phyloP scores from a whole-genome alignment of 2,329 filamentous ascomycete species.

The Epichloe brachyelytri region DNA sequence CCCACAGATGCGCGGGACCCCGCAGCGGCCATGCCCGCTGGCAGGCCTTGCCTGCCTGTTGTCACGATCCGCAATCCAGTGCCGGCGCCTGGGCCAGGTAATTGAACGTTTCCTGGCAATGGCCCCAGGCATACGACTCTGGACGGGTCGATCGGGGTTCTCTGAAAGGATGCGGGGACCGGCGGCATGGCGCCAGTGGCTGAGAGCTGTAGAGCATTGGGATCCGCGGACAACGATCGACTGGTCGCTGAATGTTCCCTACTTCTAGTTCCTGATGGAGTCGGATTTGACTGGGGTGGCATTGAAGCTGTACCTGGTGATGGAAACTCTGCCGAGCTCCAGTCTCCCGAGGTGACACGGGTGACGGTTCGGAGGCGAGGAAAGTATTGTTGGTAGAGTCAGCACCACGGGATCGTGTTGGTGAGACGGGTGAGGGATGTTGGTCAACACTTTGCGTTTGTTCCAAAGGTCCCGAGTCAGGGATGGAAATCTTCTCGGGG shows the following conservation, averaged over 20 bases:
- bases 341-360: constrained; percentile 34
- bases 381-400: constrained; percentile 21
- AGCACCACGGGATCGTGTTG: constrained; percentile 11
- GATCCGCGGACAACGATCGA: constrained; percentile 6
- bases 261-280: constrained; percentile 8
- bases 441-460: constrained; percentile 7
- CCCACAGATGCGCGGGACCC: constrained; percentile 11
- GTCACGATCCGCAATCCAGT: constrained; percentile 5
- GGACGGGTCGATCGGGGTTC: constrained; percentile 37
- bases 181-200: constrained; percentile 1
- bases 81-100: constrained; percentile 11
- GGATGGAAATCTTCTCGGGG: constrained; percentile 17
- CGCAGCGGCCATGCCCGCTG: constrained; percentile 3
- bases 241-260: constrained; percentile 5
- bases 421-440: constrained; percentile 9
- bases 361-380: constrained; percentile 32
- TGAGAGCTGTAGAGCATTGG: background rate
- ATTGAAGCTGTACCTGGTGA: constrained; percentile 27
- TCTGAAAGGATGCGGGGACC: constrained; percentile 22
- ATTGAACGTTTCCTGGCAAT: constrained; percentile 33
- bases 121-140: constrained; percentile 42
- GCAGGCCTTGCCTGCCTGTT: constrained; percentile 2
- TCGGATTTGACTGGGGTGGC: constrained; percentile 11
- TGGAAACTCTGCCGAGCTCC: constrained; percentile 26
- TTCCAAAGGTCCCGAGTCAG: constrained; percentile 7